Evolutionary conservation across 139 green algal species (phyloP), one percentile per base, ranked within the genome.

Genomic region (Closterium sp.): DNA sequence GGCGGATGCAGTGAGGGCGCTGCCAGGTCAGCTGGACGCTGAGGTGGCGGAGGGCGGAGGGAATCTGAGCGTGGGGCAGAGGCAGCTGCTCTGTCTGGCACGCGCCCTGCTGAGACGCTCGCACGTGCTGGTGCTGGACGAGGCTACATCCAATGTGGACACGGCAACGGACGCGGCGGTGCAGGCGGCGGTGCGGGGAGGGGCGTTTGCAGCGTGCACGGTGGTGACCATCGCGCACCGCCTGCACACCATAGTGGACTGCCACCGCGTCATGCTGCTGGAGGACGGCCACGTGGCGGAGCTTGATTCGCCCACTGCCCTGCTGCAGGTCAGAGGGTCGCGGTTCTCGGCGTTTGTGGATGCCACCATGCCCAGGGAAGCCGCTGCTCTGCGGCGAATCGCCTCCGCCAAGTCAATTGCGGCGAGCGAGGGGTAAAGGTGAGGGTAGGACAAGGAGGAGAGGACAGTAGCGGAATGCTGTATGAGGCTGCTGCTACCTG

Each of bases 41-140:
- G 87, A 91, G 28, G 93, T 99, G 69, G 89, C 94, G 0, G 97
- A 99, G 90, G 97, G 96, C 33, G 98, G 98, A 76, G 94, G 93
- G 31, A 98, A 98, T 93, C 97, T 99, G 85, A 96, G 90, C 7
- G 91, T 96, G 34, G 98, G 98, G 2, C 97, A 99, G 96, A 96
- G 97, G 86, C 98, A 99, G 95, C 96, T 99, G 87, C 92, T 99
- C 34, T 97, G 96, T 85, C 96, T 99, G 93, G 97, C 96, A 7
- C 95, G 98, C 30, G 97, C 98, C 0, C 95, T 99, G 92, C 95
- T 99, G 84, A 1, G 90, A 28, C 34, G 83, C 83, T 32, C 83
- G 83, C 83, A 33, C 21, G 83, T 86, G 83, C 83, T 86, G 16
- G 83, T 86, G 83, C 25, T 98, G 87, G 97, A 99, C 91, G 97